Conservation (phyloP, 73 alveolate genomes). For the Tetrahymena malaccensis region DNA sequence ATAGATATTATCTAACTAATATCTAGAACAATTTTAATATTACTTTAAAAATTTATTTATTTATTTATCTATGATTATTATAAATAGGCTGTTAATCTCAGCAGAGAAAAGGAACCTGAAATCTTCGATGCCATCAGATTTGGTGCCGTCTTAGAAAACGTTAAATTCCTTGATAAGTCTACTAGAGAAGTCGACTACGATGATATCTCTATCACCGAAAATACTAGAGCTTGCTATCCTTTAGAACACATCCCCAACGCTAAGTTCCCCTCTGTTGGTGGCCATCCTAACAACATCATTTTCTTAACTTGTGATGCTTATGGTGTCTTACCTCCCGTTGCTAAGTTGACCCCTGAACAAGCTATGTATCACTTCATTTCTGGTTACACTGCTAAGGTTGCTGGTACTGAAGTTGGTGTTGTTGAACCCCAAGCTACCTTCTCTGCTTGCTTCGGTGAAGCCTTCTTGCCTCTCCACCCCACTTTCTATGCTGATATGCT, state of each 20-base stretch:
- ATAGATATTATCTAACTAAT: background rate
- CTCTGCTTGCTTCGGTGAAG: conserved; percentile 97
- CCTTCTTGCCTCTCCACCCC: conserved; percentile 93
- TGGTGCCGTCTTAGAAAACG: conserved; percentile 81
- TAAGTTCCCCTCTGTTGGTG: conserved; percentile 86
- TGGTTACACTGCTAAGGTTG: conserved; percentile 96
- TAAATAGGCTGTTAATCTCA: conserved; percentile 44
- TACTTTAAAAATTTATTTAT: background rate
- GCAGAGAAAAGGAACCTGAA: conserved; percentile 92
- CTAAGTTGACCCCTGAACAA: conserved; percentile 80
- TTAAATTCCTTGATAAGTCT: conserved; percentile 38
- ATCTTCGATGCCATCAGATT: conserved; percentile 79
- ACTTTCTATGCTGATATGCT: conserved; percentile 85
- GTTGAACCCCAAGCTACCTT: conserved; percentile 86
- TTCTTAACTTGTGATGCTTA: conserved; percentile 93
- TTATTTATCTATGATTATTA: background rate
- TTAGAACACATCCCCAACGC: conserved; percentile 88
- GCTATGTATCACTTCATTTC: conserved; percentile 91
- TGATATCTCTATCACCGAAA: conserved; percentile 69
- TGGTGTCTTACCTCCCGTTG: conserved; percentile 95
- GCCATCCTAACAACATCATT: conserved; percentile 90
- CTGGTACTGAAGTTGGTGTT: conserved; percentile 92
- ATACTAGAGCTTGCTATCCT: conserved; percentile 83
- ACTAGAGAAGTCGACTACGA: conserved; percentile 71
- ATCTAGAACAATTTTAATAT: too few relatives aligned